Conservation (phyloP, 2,329 filamentous ascomycete genomes). For the Periconia sp. region DNA sequence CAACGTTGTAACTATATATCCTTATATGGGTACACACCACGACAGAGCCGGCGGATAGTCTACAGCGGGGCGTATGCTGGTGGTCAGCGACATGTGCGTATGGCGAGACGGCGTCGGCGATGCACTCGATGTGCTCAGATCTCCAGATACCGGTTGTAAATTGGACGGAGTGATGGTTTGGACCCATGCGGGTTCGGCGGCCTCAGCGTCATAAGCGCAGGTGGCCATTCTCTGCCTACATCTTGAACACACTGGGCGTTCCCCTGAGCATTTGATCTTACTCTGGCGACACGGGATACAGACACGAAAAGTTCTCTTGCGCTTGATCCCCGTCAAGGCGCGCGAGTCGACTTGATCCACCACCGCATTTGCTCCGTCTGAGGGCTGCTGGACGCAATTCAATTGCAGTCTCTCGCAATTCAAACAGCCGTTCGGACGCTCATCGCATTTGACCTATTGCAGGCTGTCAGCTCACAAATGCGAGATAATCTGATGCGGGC, state of each 20-base stretch:
- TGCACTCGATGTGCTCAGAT: slow-evolving; percentile 17
- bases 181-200: slow-evolving; percentile 38
- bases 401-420: slow-evolving; percentile 38
- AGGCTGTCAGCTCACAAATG: not conserved
- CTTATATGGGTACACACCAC: slow-evolving; percentile 30
- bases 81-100: no score
- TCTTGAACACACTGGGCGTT: slow-evolving; percentile 34
- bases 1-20: no score
- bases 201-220: slow-evolving; percentile 36
- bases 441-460: slow-evolving; percentile 38
- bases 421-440: slow-evolving; percentile 36
- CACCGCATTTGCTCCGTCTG: slow-evolving; percentile 20
- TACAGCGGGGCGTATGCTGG: no score
- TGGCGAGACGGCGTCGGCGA: slow-evolving; percentile 18
- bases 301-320: slow-evolving; percentile 39
- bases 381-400: slow-evolving; percentile 27
- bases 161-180: slow-evolving; percentile 30
- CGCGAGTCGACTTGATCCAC: slow-evolving; percentile 24
- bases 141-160: slow-evolving; percentile 14
- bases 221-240: slow-evolving; percentile 31
- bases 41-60: slow-evolving; percentile 28
- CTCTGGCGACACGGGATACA: slow-evolving; percentile 38
- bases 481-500: not conserved
- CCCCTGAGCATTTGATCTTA: slow-evolving; percentile 41
- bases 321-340: slow-evolving; percentile 33